A percentile compares a stretch with the other conserved stretches of the same genome.
phyloP scores from a whole-genome alignment of 2,329 filamentous ascomycete species.

The Xylariaceae sp. region DNA sequence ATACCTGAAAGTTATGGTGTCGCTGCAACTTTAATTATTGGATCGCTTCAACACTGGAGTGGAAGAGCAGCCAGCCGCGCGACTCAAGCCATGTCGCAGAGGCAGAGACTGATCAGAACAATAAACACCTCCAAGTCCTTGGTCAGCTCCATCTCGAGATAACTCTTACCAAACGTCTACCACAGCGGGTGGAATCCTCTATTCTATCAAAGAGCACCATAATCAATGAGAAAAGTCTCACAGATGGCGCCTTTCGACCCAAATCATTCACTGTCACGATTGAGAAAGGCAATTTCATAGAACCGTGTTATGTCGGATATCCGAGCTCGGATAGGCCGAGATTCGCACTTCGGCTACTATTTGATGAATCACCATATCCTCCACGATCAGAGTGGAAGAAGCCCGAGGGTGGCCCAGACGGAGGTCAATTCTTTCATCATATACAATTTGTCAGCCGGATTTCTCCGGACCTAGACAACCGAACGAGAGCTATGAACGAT shows the following conservation, averaged over 20 bases:
- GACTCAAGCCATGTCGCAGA: neutral
- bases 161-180: slow-evolving; percentile 31
- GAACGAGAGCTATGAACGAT: slow-evolving; percentile 32
- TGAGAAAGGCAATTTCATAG: slow-evolving; percentile 38
- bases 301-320: slow-evolving; percentile 26
- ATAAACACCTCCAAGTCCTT: slow-evolving; percentile 18
- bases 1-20: slow-evolving; percentile 28
- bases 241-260: slow-evolving; percentile 34
- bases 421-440: slow-evolving; percentile 31
- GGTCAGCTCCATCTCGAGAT: slow-evolving; percentile 32
- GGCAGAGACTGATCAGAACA: slow-evolving; percentile 5
- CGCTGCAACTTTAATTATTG: slow-evolving; percentile 35
- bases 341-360: slow-evolving; percentile 34
- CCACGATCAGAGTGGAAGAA: slow-evolving; percentile 35
- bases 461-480: slow-evolving; percentile 24
- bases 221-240: slow-evolving; percentile 7
- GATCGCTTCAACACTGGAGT: slow-evolving; percentile 31
- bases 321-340: slow-evolving; percentile 16
- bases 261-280: slow-evolving; percentile 35
- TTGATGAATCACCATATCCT: slow-evolving; percentile 41
- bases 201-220: slow-evolving; percentile 27
- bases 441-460: slow-evolving; percentile 35
- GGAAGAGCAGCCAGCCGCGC: slow-evolving; percentile 28
- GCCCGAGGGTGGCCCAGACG: slow-evolving; percentile 32
- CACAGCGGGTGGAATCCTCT: slow-evolving; percentile 13